A percentile compares a stretch with the other conserved stretches of the same genome.
phyloP scores from a whole-genome alignment of 768 basidiomycete genomes.

The Phanerochaete sordida region DNA sequence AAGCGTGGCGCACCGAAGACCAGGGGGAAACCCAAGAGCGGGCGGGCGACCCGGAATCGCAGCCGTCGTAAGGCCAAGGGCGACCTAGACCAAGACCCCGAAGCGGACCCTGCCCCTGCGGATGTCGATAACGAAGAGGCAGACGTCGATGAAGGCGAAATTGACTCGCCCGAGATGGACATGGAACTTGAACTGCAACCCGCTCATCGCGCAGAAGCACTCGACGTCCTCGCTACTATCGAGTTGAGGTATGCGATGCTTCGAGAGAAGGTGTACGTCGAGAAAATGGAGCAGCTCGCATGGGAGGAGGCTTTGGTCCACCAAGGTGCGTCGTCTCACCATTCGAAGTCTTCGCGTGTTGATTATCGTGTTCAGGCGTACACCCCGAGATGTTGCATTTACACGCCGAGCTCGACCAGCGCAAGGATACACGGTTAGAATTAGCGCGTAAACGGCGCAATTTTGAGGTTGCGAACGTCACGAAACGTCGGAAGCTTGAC shows the following conservation, averaged over 20 bases:
- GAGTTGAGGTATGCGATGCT: slow-evolving; percentile 91
- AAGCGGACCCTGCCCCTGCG: slow-evolving; percentile 18
- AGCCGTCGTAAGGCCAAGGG: slow-evolving; percentile 12
- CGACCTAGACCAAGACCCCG: slow-evolving; percentile 28
- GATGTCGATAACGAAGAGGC: slow-evolving; percentile 30
- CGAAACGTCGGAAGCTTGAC: slow-evolving; percentile 61
- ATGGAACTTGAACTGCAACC: slow-evolving; percentile 72
- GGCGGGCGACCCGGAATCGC: slow-evolving; percentile 4
- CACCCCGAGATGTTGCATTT: slow-evolving; percentile 88
- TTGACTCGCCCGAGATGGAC: slow-evolving; percentile 41
- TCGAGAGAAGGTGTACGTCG: slow-evolving; percentile 84
- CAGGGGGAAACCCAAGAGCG: slow-evolving; percentile 6
- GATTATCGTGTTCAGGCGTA: slow-evolving; percentile 42
- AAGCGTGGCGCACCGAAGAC: slow-evolving; percentile 18
- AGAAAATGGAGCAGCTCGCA: slow-evolving; percentile 89
- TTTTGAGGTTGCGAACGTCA: slow-evolving; percentile 62
- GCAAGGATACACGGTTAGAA: slow-evolving; percentile 78
- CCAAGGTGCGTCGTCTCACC: slow-evolving; percentile 51
- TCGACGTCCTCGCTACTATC: slow-evolving; percentile 84
- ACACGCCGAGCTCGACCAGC: slow-evolving; percentile 70
- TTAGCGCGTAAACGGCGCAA: slow-evolving; percentile 73
- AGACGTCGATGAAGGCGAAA: slow-evolving; percentile 33
- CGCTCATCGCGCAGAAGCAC: slow-evolving; percentile 80
- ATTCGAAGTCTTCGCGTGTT: slow-evolving; percentile 2
- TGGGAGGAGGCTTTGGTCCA: slow-evolving; percentile 84